Evolutionary conservation across 768 basidiomycete genomes (phyloP), one percentile per base, ranked within the genome.

Genomic region (Mycena indigotica): DNA sequence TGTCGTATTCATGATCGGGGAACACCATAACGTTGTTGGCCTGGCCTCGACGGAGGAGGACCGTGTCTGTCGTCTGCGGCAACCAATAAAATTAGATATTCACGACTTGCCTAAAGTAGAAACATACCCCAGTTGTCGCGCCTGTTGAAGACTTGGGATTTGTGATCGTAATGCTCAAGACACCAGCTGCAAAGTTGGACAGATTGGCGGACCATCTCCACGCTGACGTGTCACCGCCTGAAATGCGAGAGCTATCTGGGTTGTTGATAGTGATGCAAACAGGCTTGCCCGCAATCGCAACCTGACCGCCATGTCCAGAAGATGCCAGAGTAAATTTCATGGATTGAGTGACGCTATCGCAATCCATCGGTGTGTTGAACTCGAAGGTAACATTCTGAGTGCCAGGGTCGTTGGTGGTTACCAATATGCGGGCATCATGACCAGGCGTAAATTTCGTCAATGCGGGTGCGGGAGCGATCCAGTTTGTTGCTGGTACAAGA

Each of bases 371-470:
- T 5, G 77, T 70, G 63, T 87, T 94, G 74, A 92, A 97, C 73
- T 96, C 89, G 60, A 97, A 78, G 0, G 79, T 67, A 53, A 97
- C 83, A 60, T 87, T 74, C 52, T 92, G 70, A 6, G 82, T 82
- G 25, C 84, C 84, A 24, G 80, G 69, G 19, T 79, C 80, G 17
- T 71, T 69, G 23, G 77, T 69, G 23, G 78, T 76, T 28, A 75
- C 72, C 24, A 80, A 65, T 35, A 93, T 74, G 40, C 95, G 88
- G 40, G 85, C 79, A 65, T 97, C 95, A 70, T 97, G 95, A 1
- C 95, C 94, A 0, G 95, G 95, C 2, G 72, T 68, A 72, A 96
- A 96, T 53, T 82, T 83, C 17, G 91, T 92, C 55, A 97, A 70
- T 54, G 84, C 82, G 16, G 94, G 91, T 4, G 77, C 82, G 52